Evolutionary conservation across 768 basidiomycete species (phyloP), one percentile per base, ranked within the genome.

Genomic region (Pholiota conissans): DNA sequence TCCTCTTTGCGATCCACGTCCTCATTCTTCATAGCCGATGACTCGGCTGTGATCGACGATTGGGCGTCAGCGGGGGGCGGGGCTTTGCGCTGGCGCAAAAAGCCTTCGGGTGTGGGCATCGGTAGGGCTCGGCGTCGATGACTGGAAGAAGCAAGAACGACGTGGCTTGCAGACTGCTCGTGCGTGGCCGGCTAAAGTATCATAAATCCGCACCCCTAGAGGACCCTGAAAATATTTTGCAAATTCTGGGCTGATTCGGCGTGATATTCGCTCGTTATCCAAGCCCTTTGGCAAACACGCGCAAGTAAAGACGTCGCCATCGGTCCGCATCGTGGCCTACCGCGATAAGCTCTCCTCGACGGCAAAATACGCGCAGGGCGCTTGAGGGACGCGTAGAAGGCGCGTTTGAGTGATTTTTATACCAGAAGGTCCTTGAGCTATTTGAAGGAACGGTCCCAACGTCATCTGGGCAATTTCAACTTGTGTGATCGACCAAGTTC

Each of bases 1-100:
- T 92, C 90, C 28, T 79, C 79, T 53, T 60, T 65, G 22, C 39
- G 39, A 49, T 40, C 53, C 5, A 37, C 54, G n/a, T 40, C 16
- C 28, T 56, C 49, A 28, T 24, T 49, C 13, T 60, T 56, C 26
- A 39, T 39, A 8, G 60, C 56, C 5, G 62, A 55, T 49, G 59
- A 60, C 8, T 60, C 49, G 42, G 56, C 61, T 18, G 42, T 53
- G 53, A 30, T 46, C 11, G 53, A n/a, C 29, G 53, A 3, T 20
- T 37, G 18, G 16, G 7, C 22, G 16, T 50, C 48, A 54, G 49
- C 53, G 3, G 56, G 27, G 18, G 57, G 16, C n/a, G 49, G 37
- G 10, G 51, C 54, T 50, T 61, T 71, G 46, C 76, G 74, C 61
- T 72, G 74, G 47, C 74, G 74, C 65, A 77, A 63, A 54, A 62